Conservation (phyloP, 371 early-diverging fungal genomes). For the Mucor piriformis region DNA sequence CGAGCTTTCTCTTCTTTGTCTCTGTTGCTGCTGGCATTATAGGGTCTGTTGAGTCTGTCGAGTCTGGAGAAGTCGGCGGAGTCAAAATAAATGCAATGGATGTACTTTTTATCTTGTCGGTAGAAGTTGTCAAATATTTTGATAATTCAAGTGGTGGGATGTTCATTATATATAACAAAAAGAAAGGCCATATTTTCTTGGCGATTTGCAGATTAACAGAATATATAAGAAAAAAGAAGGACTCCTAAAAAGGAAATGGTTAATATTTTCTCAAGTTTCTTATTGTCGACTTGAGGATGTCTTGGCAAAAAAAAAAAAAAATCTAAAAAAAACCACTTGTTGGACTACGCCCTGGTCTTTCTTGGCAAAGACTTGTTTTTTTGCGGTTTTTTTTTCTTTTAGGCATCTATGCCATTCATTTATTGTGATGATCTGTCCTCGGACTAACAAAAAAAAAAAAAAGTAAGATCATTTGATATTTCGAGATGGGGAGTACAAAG, state of each 20-base stretch:
- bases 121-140: background rate
- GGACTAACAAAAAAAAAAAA: too few relatives aligned
- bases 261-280: background rate
- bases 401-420: too few relatives aligned
- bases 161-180: background rate
- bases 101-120: background rate
- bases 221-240: background rate
- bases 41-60: background rate
- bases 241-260: background rate
- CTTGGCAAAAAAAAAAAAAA: constrained; percentile 10
- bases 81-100: background rate
- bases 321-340: background rate
- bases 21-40: background rate
- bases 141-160: constrained; percentile 2
- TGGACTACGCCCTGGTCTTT: background rate
- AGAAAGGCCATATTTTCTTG: constrained; percentile 1
- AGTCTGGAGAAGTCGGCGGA: constrained; percentile 2
- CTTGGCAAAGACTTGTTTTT: background rate
- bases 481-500: too few relatives aligned
- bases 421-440: too few relatives aligned
- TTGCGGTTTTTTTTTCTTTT: too few relatives aligned
- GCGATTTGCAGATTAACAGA: background rate
- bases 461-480: too few relatives aligned
- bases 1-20: background rate
- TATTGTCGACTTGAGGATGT: background rate